Conservation (phyloP, 2,329 filamentous ascomycete species). For the Aspergillus floridensis region DNA sequence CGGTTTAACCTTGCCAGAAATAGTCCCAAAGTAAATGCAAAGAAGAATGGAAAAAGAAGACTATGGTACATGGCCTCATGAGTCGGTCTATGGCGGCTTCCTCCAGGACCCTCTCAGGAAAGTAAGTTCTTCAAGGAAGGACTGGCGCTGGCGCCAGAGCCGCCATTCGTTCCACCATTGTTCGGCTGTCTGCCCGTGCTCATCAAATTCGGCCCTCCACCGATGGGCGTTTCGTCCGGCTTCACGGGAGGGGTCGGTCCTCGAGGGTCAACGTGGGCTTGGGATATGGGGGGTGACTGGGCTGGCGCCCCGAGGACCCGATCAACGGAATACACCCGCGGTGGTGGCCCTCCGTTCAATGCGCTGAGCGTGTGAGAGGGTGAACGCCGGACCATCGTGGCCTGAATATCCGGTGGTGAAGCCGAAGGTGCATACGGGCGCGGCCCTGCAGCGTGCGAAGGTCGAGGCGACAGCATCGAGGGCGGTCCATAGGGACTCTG, state of each 20-base stretch:
- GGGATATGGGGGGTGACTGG: constrained; percentile 36
- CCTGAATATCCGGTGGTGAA: constrained; percentile 39
- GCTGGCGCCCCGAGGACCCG: constrained; percentile 33
- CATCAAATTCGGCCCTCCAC: constrained; percentile 23
- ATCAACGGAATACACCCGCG: constrained; percentile 40
- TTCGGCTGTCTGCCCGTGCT: constrained; percentile 28
- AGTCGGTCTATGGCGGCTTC: constrained; percentile 5
- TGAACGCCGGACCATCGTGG: constrained; percentile 37
- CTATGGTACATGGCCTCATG: constrained; percentile 19
- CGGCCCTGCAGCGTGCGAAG: constrained; percentile 30
- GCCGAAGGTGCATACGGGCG: constrained; percentile 37
- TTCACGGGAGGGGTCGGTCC: constrained; percentile 32
- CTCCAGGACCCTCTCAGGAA: constrained; percentile 47
- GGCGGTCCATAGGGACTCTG: constrained; percentile 40
- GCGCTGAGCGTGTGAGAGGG: constrained; percentile 38
- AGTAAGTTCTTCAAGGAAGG: constrained; percentile 73
- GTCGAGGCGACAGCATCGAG: constrained; percentile 34
- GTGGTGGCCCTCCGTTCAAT: constrained; percentile 35
- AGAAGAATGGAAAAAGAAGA: constrained; percentile 3
- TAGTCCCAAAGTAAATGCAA: constrained; percentile 1
- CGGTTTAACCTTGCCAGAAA: constrained; percentile 17
- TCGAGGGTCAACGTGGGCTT: constrained; percentile 35
- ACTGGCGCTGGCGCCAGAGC: constrained; percentile 68
- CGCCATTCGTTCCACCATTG: constrained; percentile 28
- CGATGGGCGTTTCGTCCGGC: constrained; percentile 29